phyloP scores from a whole-genome alignment of 1,284 basidiomycete genomes.

The Pulchroboletus neoregius region DNA sequence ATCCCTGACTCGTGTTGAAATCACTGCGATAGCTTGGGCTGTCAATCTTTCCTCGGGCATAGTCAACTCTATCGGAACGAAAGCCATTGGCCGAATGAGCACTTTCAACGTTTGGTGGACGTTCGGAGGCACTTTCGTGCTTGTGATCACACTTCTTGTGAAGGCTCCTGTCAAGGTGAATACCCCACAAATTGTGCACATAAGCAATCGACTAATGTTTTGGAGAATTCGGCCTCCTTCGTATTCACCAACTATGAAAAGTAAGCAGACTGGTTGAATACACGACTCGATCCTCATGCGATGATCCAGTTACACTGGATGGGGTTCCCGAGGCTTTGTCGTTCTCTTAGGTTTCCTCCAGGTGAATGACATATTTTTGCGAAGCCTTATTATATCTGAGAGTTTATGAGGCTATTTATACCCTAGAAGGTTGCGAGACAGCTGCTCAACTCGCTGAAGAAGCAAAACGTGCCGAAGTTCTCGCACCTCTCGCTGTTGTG shows the following conservation, averaged over 20 bases:
- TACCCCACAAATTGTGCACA: not conserved
- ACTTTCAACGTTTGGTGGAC: slow-evolving; percentile 62
- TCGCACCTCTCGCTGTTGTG: slow-evolving; percentile 55
- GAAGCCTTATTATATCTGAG: not conserved
- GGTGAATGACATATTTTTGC: slow-evolving; percentile 22
- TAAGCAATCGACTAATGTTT: not conserved
- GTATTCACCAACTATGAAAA: slow-evolving; percentile 60
- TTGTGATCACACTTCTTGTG: slow-evolving; percentile 52
- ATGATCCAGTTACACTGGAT: slow-evolving; percentile 49
- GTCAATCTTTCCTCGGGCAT: slow-evolving; percentile 53
- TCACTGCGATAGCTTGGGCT: slow-evolving; percentile 54
- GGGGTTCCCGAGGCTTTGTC: slow-evolving; percentile 51
- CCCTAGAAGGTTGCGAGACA: slow-evolving; percentile 60
- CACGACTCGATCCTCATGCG: slow-evolving; percentile 2
- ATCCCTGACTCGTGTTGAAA: slow-evolving; percentile 47
- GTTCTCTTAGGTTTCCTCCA: slow-evolving; percentile 59
- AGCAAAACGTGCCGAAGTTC: slow-evolving; percentile 51
- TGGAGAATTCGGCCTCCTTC: slow-evolving; percentile 50
- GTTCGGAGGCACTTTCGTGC: slow-evolving; percentile 53
- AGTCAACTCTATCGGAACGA: slow-evolving; percentile 54
- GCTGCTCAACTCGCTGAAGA: slow-evolving; percentile 62
- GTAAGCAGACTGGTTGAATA: slow-evolving; percentile 28
- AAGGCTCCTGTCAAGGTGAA: slow-evolving; percentile 52
- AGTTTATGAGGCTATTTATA: slow-evolving; percentile 48
- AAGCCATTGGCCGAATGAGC: slow-evolving; percentile 55